These are phyloP conservation scores for Linum usitatissimum DNA, from an alignment of 345 rosid genomes.

Conservation along the genomic window DNA sequence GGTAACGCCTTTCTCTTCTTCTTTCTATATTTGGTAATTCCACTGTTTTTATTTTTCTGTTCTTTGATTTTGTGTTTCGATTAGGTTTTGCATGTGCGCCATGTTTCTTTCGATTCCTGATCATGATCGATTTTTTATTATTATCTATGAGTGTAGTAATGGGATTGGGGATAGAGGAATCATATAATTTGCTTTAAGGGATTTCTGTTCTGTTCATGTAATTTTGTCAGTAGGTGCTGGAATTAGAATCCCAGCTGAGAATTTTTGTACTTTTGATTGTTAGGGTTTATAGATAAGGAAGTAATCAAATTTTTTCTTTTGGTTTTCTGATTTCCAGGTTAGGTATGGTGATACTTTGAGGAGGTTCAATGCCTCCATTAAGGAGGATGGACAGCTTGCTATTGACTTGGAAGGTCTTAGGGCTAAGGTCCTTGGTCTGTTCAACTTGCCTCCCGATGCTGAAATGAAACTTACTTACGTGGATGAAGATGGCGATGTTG, in stretches of 20 bases:
- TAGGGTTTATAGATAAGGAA: not conserved
- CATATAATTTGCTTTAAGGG: no score
- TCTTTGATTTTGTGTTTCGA: not conserved
- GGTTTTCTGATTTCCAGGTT: constrained; percentile 33
- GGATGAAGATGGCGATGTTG: constrained; percentile 88
- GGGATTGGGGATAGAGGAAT: no score
- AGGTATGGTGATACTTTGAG: constrained; percentile 58
- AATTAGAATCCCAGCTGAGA: not conserved
- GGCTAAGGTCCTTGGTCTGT: constrained; percentile 53
- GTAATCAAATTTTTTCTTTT: not conserved
- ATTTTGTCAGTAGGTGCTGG: no score
- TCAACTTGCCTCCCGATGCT: constrained; percentile 41
- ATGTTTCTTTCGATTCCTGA: not conserved
- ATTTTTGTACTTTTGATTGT: not conserved
- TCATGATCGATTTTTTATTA: not conserved
- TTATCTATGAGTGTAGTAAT: no score
- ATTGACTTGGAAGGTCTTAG: constrained; percentile 50
- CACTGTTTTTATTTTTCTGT: not conserved
- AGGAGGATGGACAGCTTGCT: constrained; percentile 50
- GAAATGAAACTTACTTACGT: constrained; percentile 53
- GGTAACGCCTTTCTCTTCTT: not conserved
- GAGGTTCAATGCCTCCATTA: constrained; percentile 58
- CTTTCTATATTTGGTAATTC: not conserved
- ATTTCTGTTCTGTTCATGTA: no score
- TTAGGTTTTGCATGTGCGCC: not conserved